Conservation (phyloP, 805 yeast genomes). For the Candida piceae region DNA sequence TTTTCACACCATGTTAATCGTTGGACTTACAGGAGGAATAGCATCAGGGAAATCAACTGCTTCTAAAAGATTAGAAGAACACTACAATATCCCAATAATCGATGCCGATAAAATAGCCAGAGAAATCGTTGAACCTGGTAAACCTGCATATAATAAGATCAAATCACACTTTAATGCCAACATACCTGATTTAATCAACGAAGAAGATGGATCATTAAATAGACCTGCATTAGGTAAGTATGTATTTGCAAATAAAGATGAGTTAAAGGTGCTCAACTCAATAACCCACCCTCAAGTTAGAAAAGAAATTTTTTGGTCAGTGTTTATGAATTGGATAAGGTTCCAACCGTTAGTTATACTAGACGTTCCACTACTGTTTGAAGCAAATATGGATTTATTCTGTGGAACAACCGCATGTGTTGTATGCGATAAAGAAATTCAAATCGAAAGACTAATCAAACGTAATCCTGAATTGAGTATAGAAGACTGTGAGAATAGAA, state of each 20-base stretch:
- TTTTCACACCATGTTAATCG: slow-evolving; percentile 58
- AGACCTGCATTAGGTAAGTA: slow-evolving; percentile 71
- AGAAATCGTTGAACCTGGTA: slow-evolving; percentile 79
- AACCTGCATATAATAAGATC: slow-evolving; percentile 61
- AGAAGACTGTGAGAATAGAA: slow-evolving; percentile 68
- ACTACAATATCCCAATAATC: slow-evolving; percentile 53
- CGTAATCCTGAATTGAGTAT: slow-evolving; percentile 64
- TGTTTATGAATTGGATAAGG: slow-evolving; percentile 51
- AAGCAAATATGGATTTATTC: slow-evolving; percentile 59
- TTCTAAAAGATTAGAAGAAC: slow-evolving; percentile 49
- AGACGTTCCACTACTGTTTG: slow-evolving; percentile 90
- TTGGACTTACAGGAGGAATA: slow-evolving; percentile 97
- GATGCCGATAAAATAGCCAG: slow-evolving; percentile 93
- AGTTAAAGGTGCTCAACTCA: slow-evolving; percentile 55
- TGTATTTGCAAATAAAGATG: slow-evolving; percentile 66
- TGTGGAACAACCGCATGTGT: slow-evolving; percentile 75
- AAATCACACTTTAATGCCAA: slow-evolving; percentile 52
- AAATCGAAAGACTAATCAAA: slow-evolving; percentile 53
- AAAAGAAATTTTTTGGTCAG: slow-evolving; percentile 53
- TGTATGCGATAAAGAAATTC: slow-evolving; percentile 51
- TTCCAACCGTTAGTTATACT: slow-evolving; percentile 61
- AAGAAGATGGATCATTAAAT: slow-evolving; percentile 46
- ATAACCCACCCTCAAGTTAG: slow-evolving; percentile 89
- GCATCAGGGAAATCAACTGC: slow-evolving; percentile 97
- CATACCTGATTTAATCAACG: slow-evolving; percentile 45